Conservation (phyloP, 495 filamentous ascomycete species). For the Trichoderma gamsii region DNA sequence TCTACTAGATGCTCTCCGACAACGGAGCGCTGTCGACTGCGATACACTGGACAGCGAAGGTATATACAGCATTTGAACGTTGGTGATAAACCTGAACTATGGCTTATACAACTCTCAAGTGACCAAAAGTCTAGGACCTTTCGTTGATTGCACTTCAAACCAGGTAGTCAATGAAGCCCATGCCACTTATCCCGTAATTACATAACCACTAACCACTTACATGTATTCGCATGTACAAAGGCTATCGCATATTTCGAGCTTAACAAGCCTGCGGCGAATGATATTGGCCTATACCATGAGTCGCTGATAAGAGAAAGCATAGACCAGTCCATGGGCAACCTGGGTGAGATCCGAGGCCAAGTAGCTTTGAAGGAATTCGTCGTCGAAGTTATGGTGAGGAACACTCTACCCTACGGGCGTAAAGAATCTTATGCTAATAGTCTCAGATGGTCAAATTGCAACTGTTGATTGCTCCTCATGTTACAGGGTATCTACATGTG, state of each 20-base stretch:
- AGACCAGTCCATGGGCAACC: background rate
- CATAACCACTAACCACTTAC: background rate
- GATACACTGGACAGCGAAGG: background rate
- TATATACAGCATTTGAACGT: background rate
- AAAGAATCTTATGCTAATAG: background rate
- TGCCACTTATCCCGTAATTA: background rate
- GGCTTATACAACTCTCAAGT: background rate
- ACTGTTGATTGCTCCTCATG: conserved; percentile 39
- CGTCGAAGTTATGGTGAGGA: background rate
- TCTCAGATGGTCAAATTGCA: background rate
- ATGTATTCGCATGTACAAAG: background rate
- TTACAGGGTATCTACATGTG: conserved; percentile 52
- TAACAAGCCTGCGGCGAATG: background rate
- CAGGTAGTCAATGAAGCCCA: background rate
- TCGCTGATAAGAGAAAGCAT: background rate
- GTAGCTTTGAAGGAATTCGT: background rate
- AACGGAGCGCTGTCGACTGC: background rate
- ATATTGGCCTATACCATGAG: background rate
- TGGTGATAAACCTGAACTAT: background rate
- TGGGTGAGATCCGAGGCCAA: background rate
- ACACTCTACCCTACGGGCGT: background rate
- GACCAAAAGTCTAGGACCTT: background rate
- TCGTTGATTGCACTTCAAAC: background rate
- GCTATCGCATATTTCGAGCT: background rate
- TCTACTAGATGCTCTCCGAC: background rate